Evolutionary conservation across 306 rosid genomes (phyloP), one percentile per base, ranked within the genome.

Genomic region (Abrus precatorius): DNA sequence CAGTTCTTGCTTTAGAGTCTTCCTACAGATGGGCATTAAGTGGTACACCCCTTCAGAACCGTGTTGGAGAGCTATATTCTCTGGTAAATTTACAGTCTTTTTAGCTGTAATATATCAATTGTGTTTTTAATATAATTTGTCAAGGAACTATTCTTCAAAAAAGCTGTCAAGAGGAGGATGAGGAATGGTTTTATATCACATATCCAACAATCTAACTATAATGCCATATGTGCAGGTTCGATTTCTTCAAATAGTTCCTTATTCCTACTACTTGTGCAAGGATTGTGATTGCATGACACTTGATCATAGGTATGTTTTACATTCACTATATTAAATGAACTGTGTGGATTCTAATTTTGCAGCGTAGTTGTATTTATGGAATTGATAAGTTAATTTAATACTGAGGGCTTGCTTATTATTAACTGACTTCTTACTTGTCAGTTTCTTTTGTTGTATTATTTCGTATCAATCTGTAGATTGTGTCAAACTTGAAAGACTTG

Each of bases 241-340:
- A 49, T 95, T 91, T 81, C 85, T 95, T 82, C 97, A 84, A 79
- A 85, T 95, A 85, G 77, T 78, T 67, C 99, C 99, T 14, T 92
- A 91, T 82, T 91, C 97, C 6, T 91, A 76, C 78, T 90, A 90
- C 87, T 86, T 95, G 47, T 95, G 99, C 84, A 93, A 90, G 88
- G 97, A 91, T 75, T 95, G 99, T 91, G 97, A 95, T 83, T 95
- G 99, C 86, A 88, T 76, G 88, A 55, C 60, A 40, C 97, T 93
- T 78, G 97, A 93, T 78, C 93, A 87, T 66, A 86, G 97, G 97
- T 95, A 91, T 79, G 80, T 32, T 53, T 36, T 36, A 36, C 40
- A 52, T 55, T 60, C 79, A 28, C 32, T 33, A 10, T 44, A 54
- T 7, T 78, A 14, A 57, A 36, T 49, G 78, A 38, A 20, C 47